A percentile compares a stretch with the other conserved stretches of the same genome.
Conservation (phyloP, 2,329 filamentous ascomycete genomes). For the Ascochyta koolunga region DNA sequence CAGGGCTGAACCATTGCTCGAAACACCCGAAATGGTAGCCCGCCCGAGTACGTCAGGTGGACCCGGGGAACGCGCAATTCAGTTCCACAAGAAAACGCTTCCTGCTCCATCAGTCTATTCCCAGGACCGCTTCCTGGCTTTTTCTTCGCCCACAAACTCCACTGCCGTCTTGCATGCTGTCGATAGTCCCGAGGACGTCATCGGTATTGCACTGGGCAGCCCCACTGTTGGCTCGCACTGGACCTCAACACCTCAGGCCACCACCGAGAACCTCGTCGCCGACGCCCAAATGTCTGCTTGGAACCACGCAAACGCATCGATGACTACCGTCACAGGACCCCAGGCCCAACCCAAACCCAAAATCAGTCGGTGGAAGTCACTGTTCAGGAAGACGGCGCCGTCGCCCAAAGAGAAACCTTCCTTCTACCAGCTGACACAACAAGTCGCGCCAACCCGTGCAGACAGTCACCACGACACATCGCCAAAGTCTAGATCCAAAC, state of each 20-base stretch:
- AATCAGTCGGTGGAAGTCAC: constrained; percentile 47
- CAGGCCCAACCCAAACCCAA: constrained; percentile 40
- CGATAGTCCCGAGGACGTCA: constrained; percentile 39
- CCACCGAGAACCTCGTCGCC: constrained; percentile 14
- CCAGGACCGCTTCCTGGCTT: constrained; percentile 33
- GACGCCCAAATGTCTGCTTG: constrained; percentile 18
- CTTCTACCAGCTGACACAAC: constrained; percentile 46
- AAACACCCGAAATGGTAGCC: constrained; percentile 38
- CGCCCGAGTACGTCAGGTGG: constrained; percentile 46
- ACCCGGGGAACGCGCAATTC: constrained; percentile 39
- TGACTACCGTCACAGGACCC: constrained; percentile 14
- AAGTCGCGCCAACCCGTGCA: constrained; percentile 29
- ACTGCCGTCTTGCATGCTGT: constrained; percentile 40
- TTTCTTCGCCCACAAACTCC: constrained; percentile 37
- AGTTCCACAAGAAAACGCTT: constrained; percentile 46
- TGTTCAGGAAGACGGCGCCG: constrained; percentile 44
- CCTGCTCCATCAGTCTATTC: constrained; percentile 34
- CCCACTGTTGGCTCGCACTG: constrained; percentile 42
- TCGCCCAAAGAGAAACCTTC: constrained; percentile 32
- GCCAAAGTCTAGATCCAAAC: constrained; percentile 10
- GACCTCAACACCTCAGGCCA: constrained; percentile 33
- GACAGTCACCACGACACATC: constrained; percentile 42
- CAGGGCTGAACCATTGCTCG: constrained; percentile 32
- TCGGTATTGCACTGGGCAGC: constrained; percentile 50
- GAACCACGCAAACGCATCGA: constrained; percentile 10